Evolutionary conservation across 2,329 filamentous ascomycete species (phyloP).

Genomic region (Orbilia ellipsospora): DNA sequence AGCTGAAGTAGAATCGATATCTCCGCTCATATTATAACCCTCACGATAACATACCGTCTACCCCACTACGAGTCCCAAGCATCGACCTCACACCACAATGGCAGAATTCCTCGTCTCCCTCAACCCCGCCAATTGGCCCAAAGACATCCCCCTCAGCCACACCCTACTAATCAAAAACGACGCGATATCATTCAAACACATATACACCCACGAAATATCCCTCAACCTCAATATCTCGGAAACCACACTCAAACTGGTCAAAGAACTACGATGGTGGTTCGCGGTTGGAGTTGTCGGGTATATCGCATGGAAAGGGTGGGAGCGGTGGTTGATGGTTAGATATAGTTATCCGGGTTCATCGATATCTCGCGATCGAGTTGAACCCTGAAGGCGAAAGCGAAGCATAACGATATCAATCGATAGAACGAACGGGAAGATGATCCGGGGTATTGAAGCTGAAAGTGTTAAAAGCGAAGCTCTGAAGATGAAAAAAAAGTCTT

Average conservation of each 20-base stretch:
- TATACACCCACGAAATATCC: slow-evolving; percentile 35
- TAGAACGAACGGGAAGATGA: no score
- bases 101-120: slow-evolving; percentile 54
- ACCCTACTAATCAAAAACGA: slow-evolving; percentile 37
- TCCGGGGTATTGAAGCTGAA: no score
- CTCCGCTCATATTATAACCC: no score
- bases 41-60: no score
- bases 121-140: slow-evolving; percentile 50
- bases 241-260: slow-evolving; percentile 10
- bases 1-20: no score
- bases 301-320: slow-evolving; percentile 35
- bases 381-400: no score
- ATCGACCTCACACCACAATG: slow-evolving; percentile 19
- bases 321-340: neutral
- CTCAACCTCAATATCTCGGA: slow-evolving; percentile 29
- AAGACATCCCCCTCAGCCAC: slow-evolving; percentile 48
- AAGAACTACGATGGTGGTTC: slow-evolving; percentile 45
- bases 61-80: no score
- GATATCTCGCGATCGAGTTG: no score
- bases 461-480: no score
- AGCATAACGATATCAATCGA: no score
- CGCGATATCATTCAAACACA: slow-evolving; percentile 14
- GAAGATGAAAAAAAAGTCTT: no score
- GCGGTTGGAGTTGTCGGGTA: slow-evolving; percentile 16
- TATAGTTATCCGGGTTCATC: no score